Evolutionary conservation across 192 early-diverging fungal species (phyloP), one percentile per base, ranked within the genome.

Genomic region (Endogone sp.): DNA sequence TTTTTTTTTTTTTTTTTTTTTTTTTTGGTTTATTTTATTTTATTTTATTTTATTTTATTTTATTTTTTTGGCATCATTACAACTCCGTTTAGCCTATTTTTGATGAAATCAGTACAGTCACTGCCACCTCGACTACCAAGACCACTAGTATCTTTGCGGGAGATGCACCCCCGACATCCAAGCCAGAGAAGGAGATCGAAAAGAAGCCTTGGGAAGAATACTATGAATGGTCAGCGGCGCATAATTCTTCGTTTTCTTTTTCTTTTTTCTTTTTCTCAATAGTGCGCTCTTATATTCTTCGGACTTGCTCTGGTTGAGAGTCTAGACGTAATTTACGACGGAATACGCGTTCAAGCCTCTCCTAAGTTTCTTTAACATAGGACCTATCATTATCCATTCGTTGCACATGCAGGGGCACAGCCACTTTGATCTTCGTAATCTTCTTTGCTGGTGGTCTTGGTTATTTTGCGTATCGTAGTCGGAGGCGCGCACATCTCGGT

Each of bases 161-260:
- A 62, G 30, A 29, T 49, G 10, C 11, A 29, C 56, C 31, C 29
- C 26, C 30, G n/a, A n/a, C n/a, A n/a, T n/a, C n/a, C n/a, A n/a
- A n/a, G n/a, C 27, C 59, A 60, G 21, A 10, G 27, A 21, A 60
- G 10, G 22, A 60, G 6, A 10, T 10, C 22, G 59, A 60, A 26
- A 60, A 26, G 59, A 10, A 23, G 27, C 59, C 59, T 16, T 60
- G 59, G 59, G 59, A 60, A 10, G 59, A 60, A 23, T 60, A 60
- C 21, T 60, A 60, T 60, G 59, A 21, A 60, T 60, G 59, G 59
- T 60, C 10, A 60, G 59, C 55, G 55, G 11, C 55, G n/a, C n/a
- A n/a, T n/a, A n/a, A n/a, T n/a, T n/a, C n/a, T n/a, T n/a, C n/a
- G n/a, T n/a, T n/a, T n/a, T n/a, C n/a, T n/a, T n/a, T n/a, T 56